phyloP scores from a whole-genome alignment of 2,329 filamentous ascomycete species.

The Anisogramma anomala region DNA sequence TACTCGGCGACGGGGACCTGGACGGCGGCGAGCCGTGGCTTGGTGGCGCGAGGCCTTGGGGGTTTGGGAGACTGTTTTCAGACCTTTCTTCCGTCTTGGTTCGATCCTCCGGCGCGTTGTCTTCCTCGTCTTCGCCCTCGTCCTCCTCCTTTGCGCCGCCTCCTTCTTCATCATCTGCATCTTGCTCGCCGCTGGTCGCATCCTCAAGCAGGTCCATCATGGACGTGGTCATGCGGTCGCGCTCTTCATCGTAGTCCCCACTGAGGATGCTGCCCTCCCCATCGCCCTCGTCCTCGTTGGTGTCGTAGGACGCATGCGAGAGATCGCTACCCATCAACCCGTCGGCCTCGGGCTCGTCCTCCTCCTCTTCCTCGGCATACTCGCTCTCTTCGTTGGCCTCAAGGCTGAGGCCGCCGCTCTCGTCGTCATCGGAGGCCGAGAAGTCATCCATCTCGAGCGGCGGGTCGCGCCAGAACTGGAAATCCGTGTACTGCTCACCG shows the following conservation, averaged over 20 bases:
- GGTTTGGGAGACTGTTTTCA: not conserved
- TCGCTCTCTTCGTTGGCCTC: conserved; percentile 40
- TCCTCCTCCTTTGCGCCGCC: conserved; percentile 20
- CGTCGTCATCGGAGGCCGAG: conserved; percentile 49
- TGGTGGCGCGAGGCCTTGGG: conserved; percentile 9
- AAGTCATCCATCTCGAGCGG: conserved; percentile 82
- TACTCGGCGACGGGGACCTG: conserved; percentile 11
- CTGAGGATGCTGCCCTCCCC: conserved; percentile 32
- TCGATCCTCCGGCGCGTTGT: conserved; percentile 29
- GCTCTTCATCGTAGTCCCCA: conserved; percentile 33
- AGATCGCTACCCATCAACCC: conserved; percentile 35
- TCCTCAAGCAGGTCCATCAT: conserved; percentile 28
- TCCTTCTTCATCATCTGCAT: conserved; percentile 23
- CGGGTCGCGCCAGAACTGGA: conserved; percentile 86
- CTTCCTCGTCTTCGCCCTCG: conserved; percentile 23
- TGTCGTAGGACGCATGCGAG: conserved; percentile 26
- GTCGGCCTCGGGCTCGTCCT: conserved; percentile 32
- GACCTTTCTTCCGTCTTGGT: conserved; percentile 17
- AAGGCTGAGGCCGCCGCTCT: conserved; percentile 20
- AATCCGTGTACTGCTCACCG: conserved; percentile 92
- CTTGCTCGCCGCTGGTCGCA: conserved; percentile 25
- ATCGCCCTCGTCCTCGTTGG: conserved; percentile 19
- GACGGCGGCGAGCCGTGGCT: not conserved
- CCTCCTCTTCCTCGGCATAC: conserved; percentile 31
- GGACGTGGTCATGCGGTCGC: conserved; percentile 28